Evolutionary conservation across 2,329 filamentous ascomycete genomes (phyloP).

Genomic region (Colletotrichum spaethianum): DNA sequence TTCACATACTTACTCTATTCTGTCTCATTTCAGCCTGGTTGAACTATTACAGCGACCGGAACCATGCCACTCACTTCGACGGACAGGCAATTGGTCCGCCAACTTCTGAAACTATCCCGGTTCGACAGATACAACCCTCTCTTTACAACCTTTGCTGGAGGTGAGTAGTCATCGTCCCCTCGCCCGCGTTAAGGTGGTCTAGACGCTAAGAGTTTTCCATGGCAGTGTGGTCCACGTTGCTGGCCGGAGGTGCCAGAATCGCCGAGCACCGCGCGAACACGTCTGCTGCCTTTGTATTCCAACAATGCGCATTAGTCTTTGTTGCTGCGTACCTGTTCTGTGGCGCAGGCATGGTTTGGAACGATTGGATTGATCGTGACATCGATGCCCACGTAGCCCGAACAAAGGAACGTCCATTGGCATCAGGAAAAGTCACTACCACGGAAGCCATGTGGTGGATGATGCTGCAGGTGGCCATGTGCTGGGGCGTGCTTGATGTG

Average conservation of each 20-base stretch:
- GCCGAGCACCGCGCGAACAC: slow-evolving; percentile 1
- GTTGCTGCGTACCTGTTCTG: slow-evolving; percentile 46
- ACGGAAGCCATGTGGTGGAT: slow-evolving; percentile 42
- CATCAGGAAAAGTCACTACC: slow-evolving; percentile 44
- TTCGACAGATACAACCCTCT: background rate
- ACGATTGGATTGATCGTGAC: slow-evolving; percentile 48
- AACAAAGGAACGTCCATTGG: slow-evolving; percentile 47
- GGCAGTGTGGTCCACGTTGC: slow-evolving; percentile 29
- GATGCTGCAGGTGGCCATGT: slow-evolving; percentile 18
- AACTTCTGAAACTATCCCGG: background rate
- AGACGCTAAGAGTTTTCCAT: background rate
- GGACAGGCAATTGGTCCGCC: background rate
- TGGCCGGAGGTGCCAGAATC: slow-evolving; percentile 24
- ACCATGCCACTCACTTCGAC: background rate
- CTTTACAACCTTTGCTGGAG: too few species aligned
- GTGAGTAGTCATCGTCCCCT: too few species aligned
- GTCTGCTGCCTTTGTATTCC: slow-evolving; percentile 40
- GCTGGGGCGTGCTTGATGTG: slow-evolving; percentile 14
- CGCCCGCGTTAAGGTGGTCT: too few species aligned
- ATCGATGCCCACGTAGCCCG: slow-evolving; percentile 47
- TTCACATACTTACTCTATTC: background rate
- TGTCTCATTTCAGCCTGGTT: background rate
- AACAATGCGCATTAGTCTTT: slow-evolving; percentile 44
- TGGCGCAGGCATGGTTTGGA: slow-evolving; percentile 50
- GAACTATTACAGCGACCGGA: too few species aligned